Percentiles rank a stretch among this genome's conserved stretches.
Conservation (phyloP, 1,139 yeast genomes). For the Geotrichum bryndzae region DNA sequence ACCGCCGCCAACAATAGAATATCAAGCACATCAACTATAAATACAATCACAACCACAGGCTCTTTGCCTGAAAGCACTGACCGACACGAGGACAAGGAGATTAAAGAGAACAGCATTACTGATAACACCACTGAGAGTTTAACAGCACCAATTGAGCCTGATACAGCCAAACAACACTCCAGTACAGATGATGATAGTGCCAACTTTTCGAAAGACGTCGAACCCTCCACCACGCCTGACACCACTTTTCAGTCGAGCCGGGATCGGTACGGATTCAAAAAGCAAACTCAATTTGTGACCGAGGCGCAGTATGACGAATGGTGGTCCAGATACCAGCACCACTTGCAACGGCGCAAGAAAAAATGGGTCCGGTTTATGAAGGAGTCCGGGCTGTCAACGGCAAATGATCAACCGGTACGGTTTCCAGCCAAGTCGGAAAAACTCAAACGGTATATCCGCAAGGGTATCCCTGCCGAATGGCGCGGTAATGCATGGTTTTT, state of each 20-base stretch:
- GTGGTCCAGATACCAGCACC: constrained; percentile 64
- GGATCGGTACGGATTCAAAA: constrained; percentile 84
- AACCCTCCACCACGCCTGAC: background rate
- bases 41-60: background rate
- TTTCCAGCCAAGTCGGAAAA: constrained; percentile 85
- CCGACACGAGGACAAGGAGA: background rate
- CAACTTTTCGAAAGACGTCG: background rate
- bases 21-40: background rate
- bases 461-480: constrained; percentile 97
- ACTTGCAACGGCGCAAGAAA: constrained; percentile 54
- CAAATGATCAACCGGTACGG: constrained; percentile 36
- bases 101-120: background rate
- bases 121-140: background rate
- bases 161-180: background rate
- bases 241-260: background rate
- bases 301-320: constrained; percentile 61
- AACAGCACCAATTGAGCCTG: background rate
- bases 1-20: background rate
- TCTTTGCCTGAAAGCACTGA: background rate
- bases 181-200: background rate
- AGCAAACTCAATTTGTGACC: constrained; percentile 50
- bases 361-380: constrained; percentile 70
- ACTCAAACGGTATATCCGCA: constrained; percentile 74
- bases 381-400: constrained; percentile 56
- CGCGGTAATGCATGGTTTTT: constrained; percentile 96